Percentiles rank a stretch among this genome's conserved stretches.
phyloP scores from a whole-genome alignment of 305 asterid genomes.

The Fraxinus dipetala region DNA sequence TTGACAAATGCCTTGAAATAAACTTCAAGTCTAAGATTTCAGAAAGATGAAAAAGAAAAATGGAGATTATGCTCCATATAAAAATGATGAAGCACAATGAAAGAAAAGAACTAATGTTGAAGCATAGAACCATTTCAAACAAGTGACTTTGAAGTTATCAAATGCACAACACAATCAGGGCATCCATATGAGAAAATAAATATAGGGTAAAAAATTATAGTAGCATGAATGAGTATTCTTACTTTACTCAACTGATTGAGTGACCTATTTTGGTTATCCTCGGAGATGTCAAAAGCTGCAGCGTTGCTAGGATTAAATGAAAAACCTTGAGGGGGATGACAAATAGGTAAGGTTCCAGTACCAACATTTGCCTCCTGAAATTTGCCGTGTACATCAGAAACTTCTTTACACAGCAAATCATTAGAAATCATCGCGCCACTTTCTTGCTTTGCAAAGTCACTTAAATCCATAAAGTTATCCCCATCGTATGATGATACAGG shows the following conservation, averaged over 20 bases:
- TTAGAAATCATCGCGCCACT: slow-evolving; percentile 15
- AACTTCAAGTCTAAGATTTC: not conserved
- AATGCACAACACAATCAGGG: slow-evolving; percentile 21
- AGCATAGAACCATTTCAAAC: slow-evolving; percentile 11
- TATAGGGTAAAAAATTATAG: not conserved
- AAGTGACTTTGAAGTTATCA: slow-evolving; percentile 3
- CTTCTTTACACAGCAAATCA: slow-evolving; percentile 33
- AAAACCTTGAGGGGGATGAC: slow-evolving; percentile 28
- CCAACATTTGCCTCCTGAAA: slow-evolving; percentile 35
- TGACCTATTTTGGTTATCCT: slow-evolving; percentile 32
- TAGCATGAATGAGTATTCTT: slow-evolving; percentile 30
- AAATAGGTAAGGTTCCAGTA: slow-evolving; percentile 20
- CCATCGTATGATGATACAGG: slow-evolving; percentile 31
- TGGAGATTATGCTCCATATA: not conserved
- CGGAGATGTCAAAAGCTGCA: slow-evolving; percentile 34
- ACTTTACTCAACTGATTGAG: slow-evolving; percentile 48
- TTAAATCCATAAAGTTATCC: slow-evolving; percentile 25
- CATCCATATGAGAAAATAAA: slow-evolving; percentile 19
- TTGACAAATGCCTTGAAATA: not conserved
- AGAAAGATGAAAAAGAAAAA: not conserved
- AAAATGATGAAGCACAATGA: slow-evolving; percentile 12
- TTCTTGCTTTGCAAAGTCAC: slow-evolving; percentile 29
- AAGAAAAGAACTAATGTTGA: slow-evolving; percentile 3
- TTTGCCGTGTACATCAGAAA: slow-evolving; percentile 36
- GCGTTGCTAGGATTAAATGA: slow-evolving; percentile 34